These are phyloP conservation scores for Fremontodendron californicum DNA, from an alignment of 345 rosid species.

Conservation along the genomic window DNA sequence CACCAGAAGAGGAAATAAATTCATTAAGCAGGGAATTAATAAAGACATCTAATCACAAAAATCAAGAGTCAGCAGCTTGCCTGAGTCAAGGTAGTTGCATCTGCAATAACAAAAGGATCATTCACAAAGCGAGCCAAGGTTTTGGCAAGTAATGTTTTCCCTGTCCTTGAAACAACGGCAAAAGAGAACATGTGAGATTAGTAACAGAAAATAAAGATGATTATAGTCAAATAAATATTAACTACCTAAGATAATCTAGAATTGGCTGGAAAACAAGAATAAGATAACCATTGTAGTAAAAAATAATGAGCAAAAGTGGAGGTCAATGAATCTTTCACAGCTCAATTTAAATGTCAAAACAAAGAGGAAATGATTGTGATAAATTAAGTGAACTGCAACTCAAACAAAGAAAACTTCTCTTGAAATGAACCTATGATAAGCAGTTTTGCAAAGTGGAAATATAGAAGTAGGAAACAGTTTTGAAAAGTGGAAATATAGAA, in stretches of 20 bases:
- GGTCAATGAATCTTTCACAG: background rate
- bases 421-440: background rate
- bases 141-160: too few relatives aligned
- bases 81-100: conserved; percentile 95
- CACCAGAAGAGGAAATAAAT: background rate
- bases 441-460: too few relatives aligned
- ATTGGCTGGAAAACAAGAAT: background rate
- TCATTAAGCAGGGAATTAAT: background rate
- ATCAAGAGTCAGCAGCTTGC: conserved; percentile 39
- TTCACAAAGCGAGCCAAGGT: too few relatives aligned
- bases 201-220: conserved; percentile 10
- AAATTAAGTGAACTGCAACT: background rate
- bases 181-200: conserved; percentile 34
- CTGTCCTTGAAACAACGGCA: conserved; percentile 44
- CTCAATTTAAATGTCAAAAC: background rate
- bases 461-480: too few relatives aligned
- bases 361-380: background rate
- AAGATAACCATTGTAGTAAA: background rate
- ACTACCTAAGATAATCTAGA: background rate
- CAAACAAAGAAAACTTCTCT: background rate
- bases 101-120: conserved; percentile 91
- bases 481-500: background rate
- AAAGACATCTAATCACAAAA: background rate
- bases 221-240: background rate
- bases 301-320: background rate